phyloP scores from a whole-genome alignment of 2,329 filamentous ascomycete genomes.

The Setomelanomma holmii region DNA sequence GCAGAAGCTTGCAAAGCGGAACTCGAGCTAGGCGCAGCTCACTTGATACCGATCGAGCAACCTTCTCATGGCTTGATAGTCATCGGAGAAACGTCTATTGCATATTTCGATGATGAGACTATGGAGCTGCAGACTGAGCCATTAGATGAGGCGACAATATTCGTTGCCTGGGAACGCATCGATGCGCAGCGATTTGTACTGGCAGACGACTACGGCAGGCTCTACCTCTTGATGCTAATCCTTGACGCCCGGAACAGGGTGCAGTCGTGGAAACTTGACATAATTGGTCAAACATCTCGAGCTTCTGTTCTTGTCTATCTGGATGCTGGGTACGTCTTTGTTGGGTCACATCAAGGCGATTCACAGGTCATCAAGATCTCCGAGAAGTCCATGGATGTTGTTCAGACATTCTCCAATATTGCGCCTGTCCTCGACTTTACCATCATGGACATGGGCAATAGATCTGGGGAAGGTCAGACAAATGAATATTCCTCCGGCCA shows the following conservation, averaged over 20 bases:
- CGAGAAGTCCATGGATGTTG: constrained; percentile 67
- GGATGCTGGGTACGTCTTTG: constrained; percentile 74
- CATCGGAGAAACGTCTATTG: constrained; percentile 70
- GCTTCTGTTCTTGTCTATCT: constrained; percentile 82
- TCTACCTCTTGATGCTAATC: constrained; percentile 84
- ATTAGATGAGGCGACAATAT: constrained; percentile 79
- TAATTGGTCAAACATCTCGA: constrained; percentile 73
- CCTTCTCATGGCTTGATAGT: constrained; percentile 61
- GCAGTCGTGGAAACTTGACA: constrained; percentile 72
- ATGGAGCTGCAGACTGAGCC: constrained; percentile 70
- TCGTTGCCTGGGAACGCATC: constrained; percentile 88
- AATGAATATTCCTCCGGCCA: constrained; percentile 96
- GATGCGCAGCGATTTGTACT: constrained; percentile 85
- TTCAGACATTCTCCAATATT: constrained; percentile 83
- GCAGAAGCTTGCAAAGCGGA: constrained; percentile 60
- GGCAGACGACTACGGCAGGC: constrained; percentile 85
- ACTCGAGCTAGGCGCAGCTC: constrained; percentile 66
- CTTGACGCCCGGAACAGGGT: constrained; percentile 71
- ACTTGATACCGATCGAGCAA: constrained; percentile 66
- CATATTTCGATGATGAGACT: constrained; percentile 82
- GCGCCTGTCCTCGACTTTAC: constrained; percentile 92
- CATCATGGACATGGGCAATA: constrained; percentile 93
- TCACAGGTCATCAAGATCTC: constrained; percentile 78
- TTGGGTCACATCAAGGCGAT: constrained; percentile 92
- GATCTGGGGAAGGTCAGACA: constrained; percentile 77